Base-by-base conservation (phyloP, 331 rosid species). In the Saraca asoca region DNA sequence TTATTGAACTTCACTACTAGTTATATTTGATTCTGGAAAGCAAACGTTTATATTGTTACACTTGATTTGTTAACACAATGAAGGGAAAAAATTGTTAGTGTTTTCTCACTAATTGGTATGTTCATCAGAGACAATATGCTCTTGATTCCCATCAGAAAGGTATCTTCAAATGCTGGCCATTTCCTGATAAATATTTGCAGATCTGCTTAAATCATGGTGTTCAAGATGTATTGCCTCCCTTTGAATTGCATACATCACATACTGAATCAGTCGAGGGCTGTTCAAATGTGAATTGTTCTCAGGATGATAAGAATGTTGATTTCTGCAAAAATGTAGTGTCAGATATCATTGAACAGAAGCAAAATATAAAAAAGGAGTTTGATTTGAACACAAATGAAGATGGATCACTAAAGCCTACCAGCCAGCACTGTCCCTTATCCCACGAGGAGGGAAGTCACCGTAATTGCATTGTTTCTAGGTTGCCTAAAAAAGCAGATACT, bases 381-480 rank as follows among this genome's bases (percentile, higher is more conserved):
- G 57, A 46, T 55, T 41, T 59, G 14, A 12, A 39, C 50, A 68
- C 78, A 19, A 51, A 72, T 18, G 81, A 68, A 57, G 58, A 70
- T n/a, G 16, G 54, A 68, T 64, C 77, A 41, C n/a, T n/a, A 60
- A 75, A 58, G 63, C 64, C 13, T n/a, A 79, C 73, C 14, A 45
- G 37, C 67, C 82, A 45, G 53, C 46, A 56, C 6, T 29, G 12
- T 38, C 68, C 35, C 55, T 61, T 68, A 16, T 69, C 75, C 37
- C 73, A 45, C 41, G 79, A 79, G 77, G 83, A 67, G 53, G 65
- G 58, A 17, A 39, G 38, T 44, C 68, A 50, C 42, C 59, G 16
- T 6, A 45, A 49, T 49, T 62, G 81, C 48, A 51, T 31, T 38
- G 19, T 51, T 60, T 79, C 82, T 68, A 41, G 17, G 49, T 9